Conservation (phyloP, 805 yeast genomes). For the Candida piceae region DNA sequence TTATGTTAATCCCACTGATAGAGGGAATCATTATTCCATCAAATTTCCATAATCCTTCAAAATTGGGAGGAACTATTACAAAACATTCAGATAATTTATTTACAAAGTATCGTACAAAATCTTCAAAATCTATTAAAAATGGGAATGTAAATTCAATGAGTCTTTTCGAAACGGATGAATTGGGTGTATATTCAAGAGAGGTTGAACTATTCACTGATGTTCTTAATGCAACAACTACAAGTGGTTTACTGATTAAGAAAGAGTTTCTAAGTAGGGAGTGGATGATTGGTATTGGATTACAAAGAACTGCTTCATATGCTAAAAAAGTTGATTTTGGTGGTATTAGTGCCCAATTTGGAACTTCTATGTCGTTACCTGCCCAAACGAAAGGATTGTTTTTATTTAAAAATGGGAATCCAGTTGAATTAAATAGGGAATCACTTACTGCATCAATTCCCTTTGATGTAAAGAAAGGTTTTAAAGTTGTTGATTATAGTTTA, state of each 20-base stretch:
- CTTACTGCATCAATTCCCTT: slow-evolving; percentile 35
- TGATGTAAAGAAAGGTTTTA: slow-evolving; percentile 30
- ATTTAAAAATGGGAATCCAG: slow-evolving; percentile 30
- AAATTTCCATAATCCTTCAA: no score
- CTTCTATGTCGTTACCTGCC: slow-evolving; percentile 27
- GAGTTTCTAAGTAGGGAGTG: slow-evolving; percentile 8
- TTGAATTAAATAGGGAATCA: slow-evolving; percentile 10
- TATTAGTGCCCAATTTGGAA: slow-evolving; percentile 10
- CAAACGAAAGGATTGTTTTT: slow-evolving; percentile 33
- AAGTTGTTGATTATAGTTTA: slow-evolving; percentile 34
- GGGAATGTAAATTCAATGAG: slow-evolving; percentile 6
- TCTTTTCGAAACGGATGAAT: slow-evolving; percentile 4
- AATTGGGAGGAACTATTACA: no score
- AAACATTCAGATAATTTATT: no score
- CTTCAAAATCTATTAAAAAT: not conserved
- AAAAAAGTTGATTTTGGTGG: slow-evolving; percentile 9
- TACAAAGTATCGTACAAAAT: slow-evolving; percentile 4
- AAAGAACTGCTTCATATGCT: slow-evolving; percentile 6
- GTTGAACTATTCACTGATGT: slow-evolving; percentile 5
- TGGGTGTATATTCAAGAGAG: slow-evolving; percentile 11
- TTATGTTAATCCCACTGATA: no score
- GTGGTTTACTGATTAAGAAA: slow-evolving; percentile 20
- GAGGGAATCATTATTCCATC: no score
- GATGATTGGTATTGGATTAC: slow-evolving; percentile 15
- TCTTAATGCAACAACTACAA: slow-evolving; percentile 17